A percentile compares a stretch with the other conserved stretches of the same genome.
Evolutionary conservation across 345 rosid genomes (phyloP).

Genomic region (Alliaria petiolata): DNA sequence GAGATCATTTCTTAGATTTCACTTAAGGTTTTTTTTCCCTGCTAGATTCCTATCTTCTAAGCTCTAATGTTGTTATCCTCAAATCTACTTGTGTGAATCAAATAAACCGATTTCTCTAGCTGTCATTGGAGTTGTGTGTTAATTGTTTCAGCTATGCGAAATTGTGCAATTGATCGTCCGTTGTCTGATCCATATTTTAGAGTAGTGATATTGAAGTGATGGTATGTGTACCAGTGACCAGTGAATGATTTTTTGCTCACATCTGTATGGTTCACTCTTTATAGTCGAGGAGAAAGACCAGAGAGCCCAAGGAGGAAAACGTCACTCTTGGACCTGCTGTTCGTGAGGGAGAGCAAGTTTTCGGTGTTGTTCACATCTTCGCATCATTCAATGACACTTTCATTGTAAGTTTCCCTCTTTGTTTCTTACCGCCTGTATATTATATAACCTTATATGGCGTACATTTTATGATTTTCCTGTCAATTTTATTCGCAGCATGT

Average conservation of each 20-base stretch:
- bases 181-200: not conserved
- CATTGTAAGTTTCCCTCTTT: constrained; percentile 40
- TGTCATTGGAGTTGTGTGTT: not conserved
- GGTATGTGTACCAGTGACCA: not conserved
- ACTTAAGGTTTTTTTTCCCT: not conserved
- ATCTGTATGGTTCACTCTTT: not conserved
- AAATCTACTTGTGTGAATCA: not conserved
- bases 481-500: constrained; percentile 53
- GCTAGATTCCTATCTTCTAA: not conserved
- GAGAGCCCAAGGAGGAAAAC: constrained; percentile 77
- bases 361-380: constrained; percentile 74
- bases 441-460: not conserved
- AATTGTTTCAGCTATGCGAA: not conserved
- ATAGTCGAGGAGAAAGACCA: constrained; percentile 67
- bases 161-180: not conserved
- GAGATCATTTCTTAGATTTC: not conserved
- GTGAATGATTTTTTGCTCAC: not conserved
- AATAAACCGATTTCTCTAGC: not conserved
- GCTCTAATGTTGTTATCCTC: not conserved
- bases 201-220: constrained; percentile 5
- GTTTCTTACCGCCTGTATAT: not conserved
- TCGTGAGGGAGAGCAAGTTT: constrained; percentile 73
- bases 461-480: not conserved
- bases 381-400: constrained; percentile 80
- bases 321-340: constrained; percentile 76